Percentiles rank a stretch among this genome's conserved stretches.
Evolutionary conservation across 108 stramenopile species (phyloP).

Genomic region (Chaetoceros tenuissimus): DNA sequence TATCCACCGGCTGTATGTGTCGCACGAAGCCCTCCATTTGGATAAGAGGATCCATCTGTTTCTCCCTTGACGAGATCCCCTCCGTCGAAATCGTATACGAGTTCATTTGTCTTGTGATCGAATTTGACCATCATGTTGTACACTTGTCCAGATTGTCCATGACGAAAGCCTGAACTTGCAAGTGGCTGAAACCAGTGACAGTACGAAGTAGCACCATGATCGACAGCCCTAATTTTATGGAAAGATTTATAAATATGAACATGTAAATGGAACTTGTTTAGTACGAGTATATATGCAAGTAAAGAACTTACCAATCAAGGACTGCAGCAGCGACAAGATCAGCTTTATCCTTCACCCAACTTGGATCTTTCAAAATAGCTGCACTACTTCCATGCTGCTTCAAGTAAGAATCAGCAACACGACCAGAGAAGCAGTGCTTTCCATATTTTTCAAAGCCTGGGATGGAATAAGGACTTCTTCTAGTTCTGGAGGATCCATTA

Average conservation of each 20-base stretch:
- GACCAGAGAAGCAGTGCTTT: conserved; percentile 78
- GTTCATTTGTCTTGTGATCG: conserved; percentile 55
- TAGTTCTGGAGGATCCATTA: too few relatives aligned
- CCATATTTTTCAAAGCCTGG: conserved; percentile 83
- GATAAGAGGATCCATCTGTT: conserved; percentile 92
- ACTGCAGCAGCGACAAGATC: conserved; percentile 87
- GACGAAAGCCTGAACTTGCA: conserved; percentile 82
- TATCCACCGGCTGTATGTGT: conserved; percentile 91
- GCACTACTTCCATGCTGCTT: conserved; percentile 74
- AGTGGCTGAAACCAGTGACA: conserved; percentile 96
- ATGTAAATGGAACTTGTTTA: not conserved
- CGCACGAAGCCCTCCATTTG: conserved; percentile 91
- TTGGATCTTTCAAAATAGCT: conserved; percentile 66
- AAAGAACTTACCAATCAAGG: conserved; percentile 83
- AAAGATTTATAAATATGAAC: too few relatives aligned
- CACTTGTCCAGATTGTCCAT: conserved; percentile 88
- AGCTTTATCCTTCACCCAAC: conserved; percentile 66
- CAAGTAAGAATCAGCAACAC: conserved; percentile 83
- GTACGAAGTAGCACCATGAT: conserved; percentile 88
- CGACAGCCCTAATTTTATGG: conserved; percentile 77
- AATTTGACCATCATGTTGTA: conserved; percentile 93
- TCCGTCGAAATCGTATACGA: conserved; percentile 88
- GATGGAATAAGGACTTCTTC: too few relatives aligned
- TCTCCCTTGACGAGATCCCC: conserved; percentile 89
- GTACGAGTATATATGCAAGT: not conserved